These are phyloP conservation scores for Amauroascus verrucosus DNA, from an alignment of 2,329 filamentous ascomycete genomes.

Conservation along the genomic window DNA sequence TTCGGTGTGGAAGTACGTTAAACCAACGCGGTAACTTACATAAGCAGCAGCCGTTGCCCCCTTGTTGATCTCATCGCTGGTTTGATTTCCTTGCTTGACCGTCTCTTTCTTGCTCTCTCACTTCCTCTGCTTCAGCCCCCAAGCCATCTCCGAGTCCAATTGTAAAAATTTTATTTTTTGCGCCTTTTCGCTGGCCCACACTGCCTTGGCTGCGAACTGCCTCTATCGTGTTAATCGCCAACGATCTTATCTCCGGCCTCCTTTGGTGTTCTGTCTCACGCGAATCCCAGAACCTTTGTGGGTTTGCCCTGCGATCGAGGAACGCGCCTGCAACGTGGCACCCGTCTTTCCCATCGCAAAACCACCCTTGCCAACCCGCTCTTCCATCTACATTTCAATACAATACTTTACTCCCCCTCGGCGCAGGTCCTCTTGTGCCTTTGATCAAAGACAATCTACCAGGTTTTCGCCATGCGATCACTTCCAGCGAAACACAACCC, in stretches of 20 bases:
- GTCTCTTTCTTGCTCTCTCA: neutral
- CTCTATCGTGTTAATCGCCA: neutral
- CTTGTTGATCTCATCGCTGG: slow-evolving; percentile 5
- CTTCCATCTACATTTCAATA: slow-evolving; percentile 2
- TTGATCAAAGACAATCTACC: neutral
- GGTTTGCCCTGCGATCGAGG: slow-evolving; percentile 7
- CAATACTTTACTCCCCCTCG: neutral
- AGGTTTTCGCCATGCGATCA: slow-evolving; percentile 31
- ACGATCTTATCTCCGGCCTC: neutral
- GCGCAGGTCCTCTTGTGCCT: neutral
- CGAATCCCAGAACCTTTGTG: neutral
- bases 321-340: slow-evolving; percentile 40
- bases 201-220: neutral
- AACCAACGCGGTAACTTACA: neutral
- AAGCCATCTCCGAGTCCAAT: neutral
- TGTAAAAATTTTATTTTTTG: neutral
- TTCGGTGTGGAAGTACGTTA: no score
- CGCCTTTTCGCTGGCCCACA: neutral
- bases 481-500: slow-evolving; percentile 40
- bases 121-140: neutral
- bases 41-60: neutral
- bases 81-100: neutral
- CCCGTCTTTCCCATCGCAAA: slow-evolving; percentile 19
- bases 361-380: slow-evolving; percentile 4
- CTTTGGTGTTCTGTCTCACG: neutral